Evolutionary conservation across 371 early-diverging fungal species (phyloP), one percentile per base, ranked within the genome.

Genomic region (Fennellomyces sp.): DNA sequence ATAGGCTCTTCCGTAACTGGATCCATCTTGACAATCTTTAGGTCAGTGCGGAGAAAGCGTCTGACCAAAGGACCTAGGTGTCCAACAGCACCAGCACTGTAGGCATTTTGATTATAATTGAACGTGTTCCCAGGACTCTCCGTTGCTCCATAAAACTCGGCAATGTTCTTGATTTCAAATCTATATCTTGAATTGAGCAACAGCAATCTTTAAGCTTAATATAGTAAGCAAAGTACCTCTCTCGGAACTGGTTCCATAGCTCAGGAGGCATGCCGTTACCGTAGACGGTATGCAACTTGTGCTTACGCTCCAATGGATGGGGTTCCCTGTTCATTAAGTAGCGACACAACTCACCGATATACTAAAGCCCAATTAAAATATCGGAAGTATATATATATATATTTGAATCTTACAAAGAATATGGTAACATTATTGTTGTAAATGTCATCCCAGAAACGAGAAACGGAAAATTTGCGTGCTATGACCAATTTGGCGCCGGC

Each of bases 231-330:
- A 33, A 33, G 35, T 33, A 33, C 35, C 6, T 8, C 35, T 6
- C n/a, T n/a, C n/a, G n/a, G n/a, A n/a, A n/a, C 35, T 33, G 35
- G 35, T 33, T 33, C 35, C 35, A 33, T 8, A 33, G 13, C 48
- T 91, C 91, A 13, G 83, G 76, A 1, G 85, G 70, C 68, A 91
- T 80, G 5, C 91, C 91, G 61, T 91, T 91, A 23, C 91, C 91
- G 48, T 84, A 82, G 12, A 77, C 79, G 27, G 84, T 53, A 4
- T 84, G 73, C 26, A 87, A 63, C 7, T 62, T 50, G 51, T 84
- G 78, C 12, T 70, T 57, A 30, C 70, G 70, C 45, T 89, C 90
- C 19, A 60, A 42, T 3, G 84, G 77, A 8, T 72, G 65, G 2
- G 70, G 65, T 0, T 86, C 84, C 3, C 66, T 64, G 48, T 72